A percentile compares a stretch with the other conserved stretches of the same genome.
Evolutionary conservation across 768 basidiomycete species (phyloP).

Genomic region (Mycena capillaripes): DNA sequence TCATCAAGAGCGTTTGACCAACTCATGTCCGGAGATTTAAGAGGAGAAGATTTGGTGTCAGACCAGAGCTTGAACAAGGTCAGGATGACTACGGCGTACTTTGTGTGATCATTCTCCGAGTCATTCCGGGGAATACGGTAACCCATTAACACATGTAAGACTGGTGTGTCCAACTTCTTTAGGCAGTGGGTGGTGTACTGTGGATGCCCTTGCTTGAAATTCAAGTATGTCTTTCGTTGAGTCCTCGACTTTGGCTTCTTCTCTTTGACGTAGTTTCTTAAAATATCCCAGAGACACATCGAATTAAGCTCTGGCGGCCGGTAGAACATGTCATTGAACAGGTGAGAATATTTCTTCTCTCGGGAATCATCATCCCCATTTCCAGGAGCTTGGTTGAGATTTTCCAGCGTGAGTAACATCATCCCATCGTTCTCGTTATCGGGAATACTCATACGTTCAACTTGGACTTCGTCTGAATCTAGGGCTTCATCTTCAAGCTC

Average conservation of each 20-base stretch:
- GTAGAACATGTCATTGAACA: constrained; percentile 26
- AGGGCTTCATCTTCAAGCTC: background rate
- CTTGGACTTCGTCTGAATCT: background rate
- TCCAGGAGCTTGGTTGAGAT: background rate
- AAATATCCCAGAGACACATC: constrained; percentile 18
- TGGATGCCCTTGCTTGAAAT: no score
- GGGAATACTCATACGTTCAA: background rate
- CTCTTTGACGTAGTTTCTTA: background rate
- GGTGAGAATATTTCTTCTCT: background rate
- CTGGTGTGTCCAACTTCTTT: no score
- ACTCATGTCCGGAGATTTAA: no score
- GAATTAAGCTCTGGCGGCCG: constrained; percentile 13
- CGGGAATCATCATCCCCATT: background rate
- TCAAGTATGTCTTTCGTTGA: no score
- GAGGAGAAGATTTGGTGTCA: background rate
- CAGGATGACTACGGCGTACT: constrained; percentile 17
- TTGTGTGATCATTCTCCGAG: background rate
- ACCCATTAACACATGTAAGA: no score
- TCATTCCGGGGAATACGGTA: no score
- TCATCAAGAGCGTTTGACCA: no score
- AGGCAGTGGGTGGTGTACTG: no score
- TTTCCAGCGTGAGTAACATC: background rate
- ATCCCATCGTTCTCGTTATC: constrained; percentile 12
- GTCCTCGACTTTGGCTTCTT: no score
- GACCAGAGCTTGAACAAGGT: constrained; percentile 19